These are phyloP conservation scores for Arthromyces matolae DNA, from an alignment of 768 basidiomycete genomes.

Conservation along the genomic window DNA sequence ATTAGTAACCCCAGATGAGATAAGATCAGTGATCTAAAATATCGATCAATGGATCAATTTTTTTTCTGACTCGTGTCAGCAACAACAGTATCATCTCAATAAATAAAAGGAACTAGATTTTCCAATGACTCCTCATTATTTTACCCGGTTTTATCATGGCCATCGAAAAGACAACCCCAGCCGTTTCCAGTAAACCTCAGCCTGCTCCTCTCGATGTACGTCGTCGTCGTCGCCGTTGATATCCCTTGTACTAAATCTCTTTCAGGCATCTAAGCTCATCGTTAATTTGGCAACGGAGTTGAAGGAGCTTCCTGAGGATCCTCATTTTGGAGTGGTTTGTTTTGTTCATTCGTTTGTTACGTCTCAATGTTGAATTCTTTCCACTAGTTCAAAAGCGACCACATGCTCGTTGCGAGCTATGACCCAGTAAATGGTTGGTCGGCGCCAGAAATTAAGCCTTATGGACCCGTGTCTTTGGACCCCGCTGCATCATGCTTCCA, in stretches of 20 bases:
- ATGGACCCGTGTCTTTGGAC: slow-evolving; percentile 64
- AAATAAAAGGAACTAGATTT: not conserved
- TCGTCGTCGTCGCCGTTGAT: not conserved
- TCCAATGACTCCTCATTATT: not conserved
- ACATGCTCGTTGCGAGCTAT: slow-evolving; percentile 72
- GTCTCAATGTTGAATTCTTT: not conserved
- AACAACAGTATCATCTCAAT: too few relatives aligned
- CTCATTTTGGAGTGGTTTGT: slow-evolving; percentile 58
- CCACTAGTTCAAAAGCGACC: slow-evolving; percentile 60
- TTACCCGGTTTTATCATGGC: slow-evolving; percentile 15
- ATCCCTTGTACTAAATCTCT: not conserved
- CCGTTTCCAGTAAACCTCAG: slow-evolving; percentile 5
- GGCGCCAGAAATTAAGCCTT: slow-evolving; percentile 69
- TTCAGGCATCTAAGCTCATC: slow-evolving; percentile 53
- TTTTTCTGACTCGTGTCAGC: slow-evolving; percentile 3
- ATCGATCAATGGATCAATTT: slow-evolving; percentile 6
- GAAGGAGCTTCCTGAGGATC: slow-evolving; percentile 49
- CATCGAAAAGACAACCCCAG: slow-evolving; percentile 9
- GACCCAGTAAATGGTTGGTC: slow-evolving; percentile 66
- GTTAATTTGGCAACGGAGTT: slow-evolving; percentile 42
- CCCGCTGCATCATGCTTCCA: slow-evolving; percentile 79
- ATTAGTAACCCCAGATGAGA: too few relatives aligned
- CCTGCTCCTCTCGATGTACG: slow-evolving; percentile 18
- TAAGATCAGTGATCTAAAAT: slow-evolving; percentile 1
- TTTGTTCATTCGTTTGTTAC: not conserved